Conservation (phyloP, 306 rosid genomes). For the Vachellia collinsii region DNA sequence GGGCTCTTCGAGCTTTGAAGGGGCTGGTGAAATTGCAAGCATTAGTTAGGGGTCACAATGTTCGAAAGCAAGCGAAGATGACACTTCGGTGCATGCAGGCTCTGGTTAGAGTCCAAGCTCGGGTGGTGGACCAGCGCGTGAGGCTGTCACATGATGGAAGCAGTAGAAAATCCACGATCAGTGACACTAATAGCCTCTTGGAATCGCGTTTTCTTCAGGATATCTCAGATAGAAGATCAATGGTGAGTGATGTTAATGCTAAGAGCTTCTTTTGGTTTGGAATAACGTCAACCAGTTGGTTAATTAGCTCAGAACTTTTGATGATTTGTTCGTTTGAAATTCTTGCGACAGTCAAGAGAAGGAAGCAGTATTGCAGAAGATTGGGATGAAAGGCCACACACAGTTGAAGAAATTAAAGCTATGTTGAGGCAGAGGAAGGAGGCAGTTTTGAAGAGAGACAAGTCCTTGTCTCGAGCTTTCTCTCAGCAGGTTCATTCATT, state of each 20-base stretch:
- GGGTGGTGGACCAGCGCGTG: slow-evolving; percentile 80
- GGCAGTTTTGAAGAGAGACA: slow-evolving; percentile 54
- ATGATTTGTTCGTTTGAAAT: not conserved
- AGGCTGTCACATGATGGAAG: slow-evolving; percentile 76
- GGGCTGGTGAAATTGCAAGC: slow-evolving; percentile 96
- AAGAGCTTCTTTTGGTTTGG: not conserved
- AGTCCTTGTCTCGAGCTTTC: slow-evolving; percentile 49
- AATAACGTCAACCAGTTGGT: not conserved
- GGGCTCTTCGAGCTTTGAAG: slow-evolving; percentile 87
- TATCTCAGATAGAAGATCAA: slow-evolving; percentile 72
- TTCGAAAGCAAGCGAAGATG: slow-evolving; percentile 92
- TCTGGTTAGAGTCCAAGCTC: slow-evolving; percentile 81
- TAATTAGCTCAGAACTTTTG: not conserved
- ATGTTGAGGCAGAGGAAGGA: slow-evolving; percentile 70
- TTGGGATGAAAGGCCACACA: slow-evolving; percentile 90
- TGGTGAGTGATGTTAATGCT: slow-evolving; percentile 48
- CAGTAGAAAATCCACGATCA: slow-evolving; percentile 76
- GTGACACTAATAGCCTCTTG: slow-evolving; percentile 70
- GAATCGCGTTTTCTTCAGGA: slow-evolving; percentile 83
- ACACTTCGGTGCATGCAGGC: slow-evolving; percentile 93
- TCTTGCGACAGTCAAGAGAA: slow-evolving; percentile 61
- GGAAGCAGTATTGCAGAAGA: slow-evolving; percentile 86
- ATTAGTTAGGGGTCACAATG: slow-evolving; percentile 91
- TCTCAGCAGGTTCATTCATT: slow-evolving; percentile 57
- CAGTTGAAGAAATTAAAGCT: slow-evolving; percentile 87